Base-by-base conservation (phyloP, 768 basidiomycete genomes). In the Tephrocybe sp. region DNA sequence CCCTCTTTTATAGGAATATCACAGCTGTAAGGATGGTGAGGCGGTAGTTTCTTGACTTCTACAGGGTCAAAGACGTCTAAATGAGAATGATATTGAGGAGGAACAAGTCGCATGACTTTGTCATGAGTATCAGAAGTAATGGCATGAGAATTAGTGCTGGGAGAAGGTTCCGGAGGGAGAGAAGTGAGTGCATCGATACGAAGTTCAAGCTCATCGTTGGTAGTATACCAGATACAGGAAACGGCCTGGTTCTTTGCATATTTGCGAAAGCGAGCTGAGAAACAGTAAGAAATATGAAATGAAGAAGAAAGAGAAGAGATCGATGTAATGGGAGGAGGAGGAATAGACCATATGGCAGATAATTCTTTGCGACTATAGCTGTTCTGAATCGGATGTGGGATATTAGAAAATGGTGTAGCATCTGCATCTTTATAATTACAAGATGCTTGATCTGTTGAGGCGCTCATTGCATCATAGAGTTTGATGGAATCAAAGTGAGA, bases 21-120 rank as follows among this genome's bases (percentile, higher is more conserved):
- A 22, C 62, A 55, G 53, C 74, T 68, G 51, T 65, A 69, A 11
- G 65, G 57, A 1, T 66, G 60, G 52, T 73, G 72, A 9, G 59
- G 57, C 7, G 65, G 64, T 1, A 70, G 66, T 13, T 59, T 55
- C 11, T 65, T 48, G 26, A 65, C 55, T 39, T 59, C 58, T 3
- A 46, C 38, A 12, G 60, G 55, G 6, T 62, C 59, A 43, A 68
- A 66, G 33, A 68, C 60, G 13, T 51, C 49, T 8, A 51, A 20
- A 65, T 43, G 19, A 12, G 39, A 12, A n/a, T 47, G 36, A 33
- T 20, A 33, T 6, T 20, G 30, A 22, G 33, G 19, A 34, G 36
- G 47, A 26, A 43, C 31, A 11, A 31, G 33, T 6, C 35, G 16
- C 14, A 13, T 11, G 13, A 41, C 31, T 13, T 32, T 1, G 1